These are phyloP conservation scores for Pichia sp. DNA, from an alignment of 1,139 yeast genomes.

Conservation along the genomic window DNA sequence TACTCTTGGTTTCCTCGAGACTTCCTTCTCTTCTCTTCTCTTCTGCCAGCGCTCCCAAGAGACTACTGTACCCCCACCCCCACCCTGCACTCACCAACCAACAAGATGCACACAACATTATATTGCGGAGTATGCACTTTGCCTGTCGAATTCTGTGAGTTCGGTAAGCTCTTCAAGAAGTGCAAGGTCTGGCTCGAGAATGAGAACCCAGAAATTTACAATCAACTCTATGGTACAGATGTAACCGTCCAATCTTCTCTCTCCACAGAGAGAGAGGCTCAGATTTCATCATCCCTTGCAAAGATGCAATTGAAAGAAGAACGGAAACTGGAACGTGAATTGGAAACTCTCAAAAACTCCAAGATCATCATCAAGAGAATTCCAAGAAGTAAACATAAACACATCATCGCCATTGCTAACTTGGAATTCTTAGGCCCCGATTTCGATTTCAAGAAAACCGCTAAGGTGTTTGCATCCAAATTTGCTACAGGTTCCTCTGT, in stretches of 20 bases:
- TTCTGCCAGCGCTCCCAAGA: too few relatives aligned
- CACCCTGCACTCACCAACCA: too few relatives aligned
- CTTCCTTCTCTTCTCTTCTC: too few relatives aligned
- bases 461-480: conserved; percentile 87
- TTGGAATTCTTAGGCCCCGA: conserved; percentile 69
- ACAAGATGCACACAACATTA: conserved; percentile 15
- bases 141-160: conserved; percentile 94
- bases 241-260: conserved; percentile 46
- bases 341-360: conserved; percentile 68
- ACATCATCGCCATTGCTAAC: conserved; percentile 80
- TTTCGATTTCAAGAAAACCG: conserved; percentile 81
- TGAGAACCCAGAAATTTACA: conserved; percentile 49
- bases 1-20: too few relatives aligned
- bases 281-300: conserved; percentile 72
- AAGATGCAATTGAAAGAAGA: conserved; percentile 88
- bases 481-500: conserved; percentile 97
- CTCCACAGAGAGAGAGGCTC: conserved; percentile 72
- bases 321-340: conserved; percentile 78
- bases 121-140: conserved; percentile 83
- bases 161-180: conserved; percentile 72
- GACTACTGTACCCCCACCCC: too few relatives aligned
- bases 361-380: conserved; percentile 81
- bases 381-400: conserved; percentile 86
- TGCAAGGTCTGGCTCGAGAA: conserved; percentile 80
- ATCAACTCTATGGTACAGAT: conserved; percentile 55